Evolutionary conservation across 2,329 filamentous ascomycete genomes (phyloP), one percentile per base, ranked within the genome.

Genomic region (Ceratocystiopsis brevicomis): DNA sequence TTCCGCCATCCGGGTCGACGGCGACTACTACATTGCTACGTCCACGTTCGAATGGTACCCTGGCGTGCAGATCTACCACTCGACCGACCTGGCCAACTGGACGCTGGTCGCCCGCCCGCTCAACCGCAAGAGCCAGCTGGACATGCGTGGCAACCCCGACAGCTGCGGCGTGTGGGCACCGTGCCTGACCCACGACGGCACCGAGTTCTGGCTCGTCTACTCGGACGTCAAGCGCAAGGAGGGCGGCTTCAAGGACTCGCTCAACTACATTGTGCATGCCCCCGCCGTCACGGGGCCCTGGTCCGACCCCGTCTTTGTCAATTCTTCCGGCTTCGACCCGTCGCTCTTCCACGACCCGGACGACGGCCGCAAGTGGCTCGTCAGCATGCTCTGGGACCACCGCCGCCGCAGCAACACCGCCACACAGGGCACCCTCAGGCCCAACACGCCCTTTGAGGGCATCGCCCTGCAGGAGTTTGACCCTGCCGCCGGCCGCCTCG

Each of bases 201-300:
- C 67, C 3, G 65, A 59, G 43, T 78, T 76, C 57, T 78, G 68
- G 65, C 66, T 78, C 6, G 73, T 78, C 2, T 78, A 75, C 54
- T 76, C 73, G 1, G 72, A 78, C 51, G 73, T 78, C 15, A 78
- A 77, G 58, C 71, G 74, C 49, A 78, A 78, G 53, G 75, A 78
- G 50, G 75, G 74, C 13, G 71, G 67, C 3, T 77, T 76, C 63
- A 50, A 50, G 42, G 49, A 50, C 47, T 19, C 38, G 41, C 45
- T 47, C 45, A 50, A 50, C 47, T 78, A 77, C 53, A 76, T 78
- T 45, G 67, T 78, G 43, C 68, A 53, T 33, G 64, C 69, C 1
- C 58, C 64, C 0, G 50, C 58, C 6, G 70, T 77, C 43, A 63
- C 69, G 35, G 74, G 73, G 0, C 72, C 73, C 0, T 78, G 74